Percentiles rank a stretch among this genome's conserved stretches.
phyloP scores from a whole-genome alignment of 257 asterid genomes.

The Plantago major region DNA sequence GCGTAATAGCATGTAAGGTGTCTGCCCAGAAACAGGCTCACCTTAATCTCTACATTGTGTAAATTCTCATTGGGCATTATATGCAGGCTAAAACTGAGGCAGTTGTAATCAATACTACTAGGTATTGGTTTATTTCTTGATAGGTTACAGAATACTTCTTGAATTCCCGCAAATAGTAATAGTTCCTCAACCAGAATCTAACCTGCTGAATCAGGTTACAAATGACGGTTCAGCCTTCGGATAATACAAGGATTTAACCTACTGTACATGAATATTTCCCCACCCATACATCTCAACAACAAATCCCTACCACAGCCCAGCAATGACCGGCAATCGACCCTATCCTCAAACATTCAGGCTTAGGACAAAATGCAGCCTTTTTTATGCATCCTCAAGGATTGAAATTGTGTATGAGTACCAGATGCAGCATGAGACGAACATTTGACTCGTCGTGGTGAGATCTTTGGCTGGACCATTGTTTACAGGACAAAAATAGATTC shows the following conservation, averaged over 20 bases:
- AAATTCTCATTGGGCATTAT: no score
- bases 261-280: slow-evolving; percentile 36
- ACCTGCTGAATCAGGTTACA: no score
- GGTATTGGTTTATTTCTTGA: no score
- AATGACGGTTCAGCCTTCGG: slow-evolving; percentile 15
- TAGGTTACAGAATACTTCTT: no score
- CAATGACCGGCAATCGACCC: background rate
- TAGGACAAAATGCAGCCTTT: background rate
- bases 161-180: no score
- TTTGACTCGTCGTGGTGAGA: slow-evolving; percentile 3
- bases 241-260: slow-evolving; percentile 21
- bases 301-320: slow-evolving; percentile 16
- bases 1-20: no score
- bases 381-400: background rate
- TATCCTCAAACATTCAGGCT: background rate
- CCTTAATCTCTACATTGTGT: no score
- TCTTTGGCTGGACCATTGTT: slow-evolving; percentile 9
- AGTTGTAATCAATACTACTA: no score
- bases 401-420: background rate
- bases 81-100: no score
- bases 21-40: no score
- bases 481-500: slow-evolving; percentile 12
- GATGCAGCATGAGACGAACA: slow-evolving; percentile 11
- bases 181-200: no score
- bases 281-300: slow-evolving; percentile 22